These are phyloP conservation scores for Fusarium palustre DNA, from an alignment of 2,329 filamentous ascomycete species.

Conservation along the genomic window DNA sequence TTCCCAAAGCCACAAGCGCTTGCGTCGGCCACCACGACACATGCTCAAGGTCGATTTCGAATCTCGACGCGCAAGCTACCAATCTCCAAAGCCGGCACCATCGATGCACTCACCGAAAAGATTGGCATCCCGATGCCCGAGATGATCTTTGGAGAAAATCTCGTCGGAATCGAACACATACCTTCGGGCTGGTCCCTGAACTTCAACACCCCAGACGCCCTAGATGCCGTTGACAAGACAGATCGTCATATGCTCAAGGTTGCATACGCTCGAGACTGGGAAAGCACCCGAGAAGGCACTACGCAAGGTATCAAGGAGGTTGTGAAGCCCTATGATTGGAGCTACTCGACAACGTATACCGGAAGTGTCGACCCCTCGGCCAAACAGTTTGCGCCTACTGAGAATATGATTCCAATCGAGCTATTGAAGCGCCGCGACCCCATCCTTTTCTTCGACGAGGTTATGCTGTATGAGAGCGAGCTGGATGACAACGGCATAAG, in stretches of 20 bases:
- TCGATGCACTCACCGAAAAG: constrained; percentile 82
- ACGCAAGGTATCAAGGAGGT: constrained; percentile 91
- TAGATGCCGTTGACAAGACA: constrained; percentile 95
- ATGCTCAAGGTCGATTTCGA: constrained; percentile 74
- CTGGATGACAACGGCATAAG: constrained; percentile 97
- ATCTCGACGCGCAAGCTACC: constrained; percentile 90
- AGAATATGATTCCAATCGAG: constrained; percentile 79
- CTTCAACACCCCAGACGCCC: constrained; percentile 88
- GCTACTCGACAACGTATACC: constrained; percentile 88
- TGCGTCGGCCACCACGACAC: constrained; percentile 65
- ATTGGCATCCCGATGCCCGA: constrained; percentile 91
- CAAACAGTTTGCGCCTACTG: constrained; percentile 48
- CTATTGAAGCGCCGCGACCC: constrained; percentile 90
- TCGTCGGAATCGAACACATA: constrained; percentile 79
- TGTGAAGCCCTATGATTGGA: constrained; percentile 98
- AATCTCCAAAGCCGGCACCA: constrained; percentile 91
- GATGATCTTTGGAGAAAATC: constrained; percentile 99
- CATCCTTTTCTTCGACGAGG: constrained; percentile 96
- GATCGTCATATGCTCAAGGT: constrained; percentile 92
- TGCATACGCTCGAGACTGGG: constrained; percentile 91
- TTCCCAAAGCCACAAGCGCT: constrained; percentile 65
- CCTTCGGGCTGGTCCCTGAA: constrained; percentile 80
- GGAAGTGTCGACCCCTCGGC: constrained; percentile 69
- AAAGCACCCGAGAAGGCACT: constrained; percentile 74
- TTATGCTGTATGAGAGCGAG: constrained; percentile 96